Evolutionary conservation across 257 asterid genomes (phyloP).

Genomic region (Craterostigma plantagineum): DNA sequence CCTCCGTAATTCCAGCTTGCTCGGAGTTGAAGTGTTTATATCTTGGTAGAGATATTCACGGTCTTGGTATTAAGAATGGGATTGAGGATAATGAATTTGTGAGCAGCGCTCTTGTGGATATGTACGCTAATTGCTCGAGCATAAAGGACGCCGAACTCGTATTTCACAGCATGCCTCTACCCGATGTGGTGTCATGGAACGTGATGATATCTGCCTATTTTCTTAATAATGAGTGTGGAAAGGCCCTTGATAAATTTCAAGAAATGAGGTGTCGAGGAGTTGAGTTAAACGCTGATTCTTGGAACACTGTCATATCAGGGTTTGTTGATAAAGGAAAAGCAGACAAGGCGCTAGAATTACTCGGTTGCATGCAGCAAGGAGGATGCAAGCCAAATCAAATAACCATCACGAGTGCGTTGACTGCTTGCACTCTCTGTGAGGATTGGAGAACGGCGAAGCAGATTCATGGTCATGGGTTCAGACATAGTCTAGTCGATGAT

Average conservation of each 20-base stretch:
- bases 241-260: constrained; percentile 28
- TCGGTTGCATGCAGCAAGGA: constrained; percentile 29
- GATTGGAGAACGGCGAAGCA: constrained; percentile 42
- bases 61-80: constrained; percentile 34
- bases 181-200: constrained; percentile 43
- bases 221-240: constrained; percentile 28
- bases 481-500: constrained; percentile 26
- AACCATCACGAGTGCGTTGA: constrained; percentile 40
- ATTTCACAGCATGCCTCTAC: constrained; percentile 18
- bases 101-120: constrained; percentile 46
- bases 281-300: constrained; percentile 23
- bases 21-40: constrained; percentile 34
- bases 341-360: constrained; percentile 25
- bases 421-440: constrained; percentile 31
- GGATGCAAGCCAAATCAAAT: constrained; percentile 42
- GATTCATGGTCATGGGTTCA: constrained; percentile 27
- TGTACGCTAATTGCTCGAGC: constrained; percentile 55
- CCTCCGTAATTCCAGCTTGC: constrained; percentile 60
- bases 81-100: constrained; percentile 39
- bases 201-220: constrained; percentile 52
- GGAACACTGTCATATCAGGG: constrained; percentile 59
- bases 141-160: constrained; percentile 35
- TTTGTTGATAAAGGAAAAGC: constrained; percentile 35
- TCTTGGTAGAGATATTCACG: constrained; percentile 42
- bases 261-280: constrained; percentile 30